Evolutionary conservation across 2,329 filamentous ascomycete species (phyloP), one percentile per base, ranked within the genome.

Genomic region (Hypoxylon sp.): DNA sequence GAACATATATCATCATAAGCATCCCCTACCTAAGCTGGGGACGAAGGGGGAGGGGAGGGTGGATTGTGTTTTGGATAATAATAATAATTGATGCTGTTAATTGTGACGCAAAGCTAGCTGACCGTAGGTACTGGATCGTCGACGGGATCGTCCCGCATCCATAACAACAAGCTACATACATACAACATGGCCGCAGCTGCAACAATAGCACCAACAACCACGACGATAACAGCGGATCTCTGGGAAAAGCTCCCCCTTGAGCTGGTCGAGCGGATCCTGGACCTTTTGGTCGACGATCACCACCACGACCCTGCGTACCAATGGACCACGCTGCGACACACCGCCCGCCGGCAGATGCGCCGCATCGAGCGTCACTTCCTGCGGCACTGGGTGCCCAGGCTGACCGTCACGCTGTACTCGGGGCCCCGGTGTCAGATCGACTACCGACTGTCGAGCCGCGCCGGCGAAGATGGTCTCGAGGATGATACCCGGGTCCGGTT

Each of bases 371-470:
- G 47, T 19, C 36, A 51, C 16, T 59, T 59, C 27, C 50, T 35
- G 27, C 11, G 32, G 8, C 45, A 55, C 19, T 59, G 57, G 57
- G 15, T 59, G 7, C 57, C 57, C 1, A 57, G 51, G 23, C 17
- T 59, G 40, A 57, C 50, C 4, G 47, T 59, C 36, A 59, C 57
- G 4, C 40, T 59, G 4, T 59, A 59, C 32, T 59, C 46, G 21
- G 57, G 57, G 3, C 36, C 57, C 17, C 54, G 53, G 20, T 50
- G 54, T 11, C 57, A 59, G 42, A 50, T 59, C 34, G 57, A 59
- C 21, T 59, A 57, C 13, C 48, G 19, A 19, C 19, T 57, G 6
- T 36, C 49, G 9, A 13, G 29, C n/a, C 7, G 11, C 34, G 9
- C 9, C 4, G 5, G 17, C 2, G 40, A 36, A 3, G 25, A 46